Conservation (phyloP, 305 asterid genomes). For the Rubia occidens region DNA sequence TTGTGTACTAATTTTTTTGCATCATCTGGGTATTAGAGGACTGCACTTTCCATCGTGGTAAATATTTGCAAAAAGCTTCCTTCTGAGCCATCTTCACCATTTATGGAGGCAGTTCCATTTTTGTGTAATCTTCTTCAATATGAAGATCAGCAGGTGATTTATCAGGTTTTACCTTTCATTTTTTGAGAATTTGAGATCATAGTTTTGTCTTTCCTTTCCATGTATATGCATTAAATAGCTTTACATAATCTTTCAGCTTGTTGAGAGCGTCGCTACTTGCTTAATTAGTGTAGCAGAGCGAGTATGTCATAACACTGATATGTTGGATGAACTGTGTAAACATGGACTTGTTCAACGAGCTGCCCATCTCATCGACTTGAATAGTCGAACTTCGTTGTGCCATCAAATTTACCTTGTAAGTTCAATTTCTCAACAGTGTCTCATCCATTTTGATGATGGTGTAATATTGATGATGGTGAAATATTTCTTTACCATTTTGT, state of each 20-base stretch:
- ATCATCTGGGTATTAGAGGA: constrained; percentile 46
- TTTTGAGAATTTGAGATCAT: neutral
- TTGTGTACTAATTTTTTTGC: constrained; percentile 16
- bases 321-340: constrained; percentile 78
- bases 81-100: constrained; percentile 53
- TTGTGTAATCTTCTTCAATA: constrained; percentile 88
- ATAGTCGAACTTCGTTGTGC: constrained; percentile 60
- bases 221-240: neutral
- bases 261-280: constrained; percentile 85
- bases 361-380: constrained; percentile 60
- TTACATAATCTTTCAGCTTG: constrained; percentile 46
- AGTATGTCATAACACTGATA: constrained; percentile 43
- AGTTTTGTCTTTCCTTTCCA: neutral
- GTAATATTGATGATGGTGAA: neutral
- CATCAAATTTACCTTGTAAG: constrained; percentile 69
- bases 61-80: constrained; percentile 80
- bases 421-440: constrained; percentile 12
- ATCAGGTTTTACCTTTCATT: constrained; percentile 1
- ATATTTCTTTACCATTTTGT: constrained; percentile 16
- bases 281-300: constrained; percentile 71
- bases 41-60: constrained; percentile 82
- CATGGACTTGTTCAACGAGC: constrained; percentile 74
- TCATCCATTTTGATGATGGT: neutral
- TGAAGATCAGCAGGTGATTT: constrained; percentile 80
- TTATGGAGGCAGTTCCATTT: constrained; percentile 88